phyloP scores from a whole-genome alignment of 1,139 yeast species.

The Debaryomyces sp. region DNA sequence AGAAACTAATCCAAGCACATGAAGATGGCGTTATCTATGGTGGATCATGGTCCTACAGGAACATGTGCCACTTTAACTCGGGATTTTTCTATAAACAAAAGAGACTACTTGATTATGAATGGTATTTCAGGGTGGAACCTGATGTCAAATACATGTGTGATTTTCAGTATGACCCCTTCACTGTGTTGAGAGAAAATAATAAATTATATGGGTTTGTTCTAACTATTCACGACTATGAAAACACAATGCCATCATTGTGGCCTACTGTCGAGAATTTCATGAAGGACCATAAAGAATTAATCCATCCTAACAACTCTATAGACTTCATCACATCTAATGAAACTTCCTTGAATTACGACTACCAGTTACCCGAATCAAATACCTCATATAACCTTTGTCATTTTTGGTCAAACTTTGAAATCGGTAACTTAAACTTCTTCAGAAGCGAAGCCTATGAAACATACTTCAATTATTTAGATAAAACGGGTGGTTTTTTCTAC shows the following conservation, averaged over 20 bases:
- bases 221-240: slow-evolving; percentile 48
- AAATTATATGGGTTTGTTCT: slow-evolving; percentile 48
- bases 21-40: slow-evolving; percentile 41
- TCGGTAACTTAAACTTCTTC: slow-evolving; percentile 79
- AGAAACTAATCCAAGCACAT: slow-evolving; percentile 26
- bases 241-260: slow-evolving; percentile 75
- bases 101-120: slow-evolving; percentile 39
- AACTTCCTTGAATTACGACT: slow-evolving; percentile 34
- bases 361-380: slow-evolving; percentile 26
- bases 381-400: slow-evolving; percentile 84
- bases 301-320: slow-evolving; percentile 70
- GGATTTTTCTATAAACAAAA: slow-evolving; percentile 48
- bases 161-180: slow-evolving; percentile 51
- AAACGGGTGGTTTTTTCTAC: slow-evolving; percentile 82
- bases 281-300: slow-evolving; percentile 56
- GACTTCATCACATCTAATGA: slow-evolving; percentile 70
- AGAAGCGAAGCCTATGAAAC: slow-evolving; percentile 67
- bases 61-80: slow-evolving; percentile 54
- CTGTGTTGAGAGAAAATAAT: slow-evolving; percentile 34
- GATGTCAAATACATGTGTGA: slow-evolving; percentile 52
- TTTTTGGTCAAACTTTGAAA: slow-evolving; percentile 95
- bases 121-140: slow-evolving; percentile 53
- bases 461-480: slow-evolving; percentile 72
- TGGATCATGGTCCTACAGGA: slow-evolving; percentile 41
- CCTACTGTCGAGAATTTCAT: slow-evolving; percentile 68